Percentiles rank a stretch among this genome's conserved stretches.
Conservation (phyloP, 768 basidiomycete genomes). For the Suillus subluteus region DNA sequence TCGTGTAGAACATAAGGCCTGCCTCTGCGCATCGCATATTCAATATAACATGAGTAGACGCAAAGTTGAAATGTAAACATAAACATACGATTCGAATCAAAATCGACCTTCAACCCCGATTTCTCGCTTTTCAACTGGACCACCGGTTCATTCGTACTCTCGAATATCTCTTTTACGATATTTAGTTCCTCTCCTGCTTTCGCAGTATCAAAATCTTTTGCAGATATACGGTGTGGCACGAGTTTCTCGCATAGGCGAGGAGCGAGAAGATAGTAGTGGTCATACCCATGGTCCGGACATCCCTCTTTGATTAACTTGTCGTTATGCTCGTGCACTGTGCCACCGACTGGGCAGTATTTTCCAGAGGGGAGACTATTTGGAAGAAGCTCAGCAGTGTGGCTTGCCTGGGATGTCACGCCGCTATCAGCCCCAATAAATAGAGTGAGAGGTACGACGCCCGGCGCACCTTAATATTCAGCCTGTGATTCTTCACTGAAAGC, state of each 20-base stretch:
- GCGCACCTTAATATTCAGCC: conserved; percentile 42
- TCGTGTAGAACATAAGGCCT: conserved; percentile 77
- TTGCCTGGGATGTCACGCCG: conserved; percentile 41
- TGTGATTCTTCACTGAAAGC: conserved; percentile 55
- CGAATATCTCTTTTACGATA: conserved; percentile 41
- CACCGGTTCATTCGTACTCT: conserved; percentile 42
- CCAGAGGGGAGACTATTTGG: conserved; percentile 55
- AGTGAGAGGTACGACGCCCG: neutral
- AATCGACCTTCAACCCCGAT: conserved; percentile 62
- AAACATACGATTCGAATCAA: conserved; percentile 72
- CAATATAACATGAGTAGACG: conserved; percentile 2
- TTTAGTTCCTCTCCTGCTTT: conserved; percentile 39
- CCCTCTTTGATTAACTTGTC: conserved; percentile 58
- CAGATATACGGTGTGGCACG: conserved; percentile 51
- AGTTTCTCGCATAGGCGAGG: conserved; percentile 37
- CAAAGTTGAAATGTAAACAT: neutral
- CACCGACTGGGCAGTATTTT: conserved; percentile 47
- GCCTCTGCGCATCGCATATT: conserved; percentile 47
- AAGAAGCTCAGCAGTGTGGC: conserved; percentile 57
- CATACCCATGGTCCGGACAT: conserved; percentile 64
- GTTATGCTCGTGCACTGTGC: conserved; percentile 50
- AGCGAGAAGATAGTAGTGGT: conserved; percentile 66
- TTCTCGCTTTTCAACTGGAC: conserved; percentile 57
- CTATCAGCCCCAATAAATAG: neutral
- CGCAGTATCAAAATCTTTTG: conserved; percentile 36